Evolutionary conservation across 2,329 filamentous ascomycete genomes (phyloP), one percentile per base, ranked within the genome.

Genomic region (Hortaea sp.): DNA sequence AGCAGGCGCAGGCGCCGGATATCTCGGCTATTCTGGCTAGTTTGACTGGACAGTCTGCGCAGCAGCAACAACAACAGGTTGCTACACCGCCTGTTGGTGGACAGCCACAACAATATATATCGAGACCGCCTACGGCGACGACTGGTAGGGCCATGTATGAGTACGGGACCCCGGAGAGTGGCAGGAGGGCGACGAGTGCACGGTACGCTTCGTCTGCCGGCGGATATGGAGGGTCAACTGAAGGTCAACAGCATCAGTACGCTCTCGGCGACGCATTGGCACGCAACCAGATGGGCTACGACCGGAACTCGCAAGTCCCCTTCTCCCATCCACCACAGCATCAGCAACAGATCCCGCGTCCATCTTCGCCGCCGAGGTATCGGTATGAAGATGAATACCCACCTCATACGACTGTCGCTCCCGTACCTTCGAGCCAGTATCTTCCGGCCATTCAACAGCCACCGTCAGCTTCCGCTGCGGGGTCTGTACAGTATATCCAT

Each of bases 21-120:
- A 61, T 62, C 31, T 51, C 59, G 37, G 57, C 59, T 7, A 63
- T 63, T 29, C 31, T 62, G 45, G 57, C 57, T 20, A 48, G 50
- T 27, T 43, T 61, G 37, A 56, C 53, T 13, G 52, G 50, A 7
- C 5, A 9, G 32, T 35, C 32, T 9, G 20, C 20, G 20, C 20
- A 20, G 20, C 32, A 35, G 32, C 32, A 44, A 12, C 39, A 47
- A 9, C 20, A 44, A 10, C 39, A 47, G 39, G 42, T 47, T 30
- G 43, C 49, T 5, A 50, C 52, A 4, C 47, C 57, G 27, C 47
- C 56, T 6, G 37, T 44, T 20, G 20, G 20, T 4, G 20, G 20
- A 20, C 20, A 20, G 20, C 20, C 20, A 20, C 20, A 20, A 20
- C 20, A 20, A 20, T 20, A 20, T 20, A 20, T 20, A 20, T 20